Evolutionary conservation across 2,329 filamentous ascomycete genomes (phyloP), one percentile per base, ranked within the genome.

Genomic region (Sporothrix inflata): DNA sequence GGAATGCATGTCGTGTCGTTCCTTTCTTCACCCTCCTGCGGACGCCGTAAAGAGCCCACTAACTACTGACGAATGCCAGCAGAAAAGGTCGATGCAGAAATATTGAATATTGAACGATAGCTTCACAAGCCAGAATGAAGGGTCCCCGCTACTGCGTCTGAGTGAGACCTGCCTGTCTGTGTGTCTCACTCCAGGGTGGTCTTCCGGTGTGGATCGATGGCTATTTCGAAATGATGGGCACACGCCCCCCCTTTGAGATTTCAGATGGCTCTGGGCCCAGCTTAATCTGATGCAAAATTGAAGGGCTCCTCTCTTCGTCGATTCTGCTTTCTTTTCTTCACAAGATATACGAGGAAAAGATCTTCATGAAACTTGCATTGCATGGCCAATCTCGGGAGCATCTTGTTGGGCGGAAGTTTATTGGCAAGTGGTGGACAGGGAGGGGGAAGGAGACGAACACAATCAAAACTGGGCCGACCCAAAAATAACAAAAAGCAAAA

Each of bases 311-410:
- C 34, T 42, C 12, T 38, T 45, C 21, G 38, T 63, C 34, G n/a
- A 42, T 16, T 21, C 45, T n/a, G 11, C 12, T 45, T 24, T 16
- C 12, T 63, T 27, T 45, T n/a, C 34, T 61, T 19, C 34, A 19
- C 5, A 9, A 34, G 19, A 21, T 40, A 60, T 60, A 60, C 55
- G 55, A 60, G 55, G 53, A 38, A 60, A 60, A 60, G 30, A 60
- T 60, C 55, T 40, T 60, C 30, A 60, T 60, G 30, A 40, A 60
- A 60, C 55, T 60, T 60, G 55, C 30, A 60, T 60, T 60, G 55
- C 55, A 60, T 60, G 53, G 14, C 30, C 30, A 60, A 60, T 60
- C 19, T 60, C 55, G 55, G 30, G 30, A 7, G 27, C 53, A 34
- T 34, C 24, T 55, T 55, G 24, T 14, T 55, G 12, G 51, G 3